Evolutionary conservation across 1,284 basidiomycete genomes (phyloP), one percentile per base, ranked within the genome.

Genomic region (Boletus sp.): DNA sequence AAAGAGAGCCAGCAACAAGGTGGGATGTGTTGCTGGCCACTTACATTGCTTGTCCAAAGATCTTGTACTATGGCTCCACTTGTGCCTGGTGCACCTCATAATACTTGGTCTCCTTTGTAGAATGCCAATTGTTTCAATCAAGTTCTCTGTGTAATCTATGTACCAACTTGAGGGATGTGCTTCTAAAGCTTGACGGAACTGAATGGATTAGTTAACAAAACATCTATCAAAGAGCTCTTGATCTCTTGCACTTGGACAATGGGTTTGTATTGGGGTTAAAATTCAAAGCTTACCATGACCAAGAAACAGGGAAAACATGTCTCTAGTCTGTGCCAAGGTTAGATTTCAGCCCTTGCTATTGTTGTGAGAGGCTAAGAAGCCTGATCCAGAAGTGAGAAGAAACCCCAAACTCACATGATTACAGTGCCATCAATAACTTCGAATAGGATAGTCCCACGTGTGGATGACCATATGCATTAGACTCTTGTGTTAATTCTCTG

Each of bases 261-360:
- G 9, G 81, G 71, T 55, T 83, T 81, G 8, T 83, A 74, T 68
- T 85, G 84, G 11, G 83, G 6, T 79, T 74, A 11, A 74, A 67
- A 63, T 84, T 61, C 30, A 82, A 63, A 14, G 78, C 75, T 52
- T 64, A 80, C 84, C 85, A 68, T 86, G 83, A 16, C 85, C 84
- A 53, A 84, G 83, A 57, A 85, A 81, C 52, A 87, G 67, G 65
- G 80, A 86, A n/a, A n/a, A n/a, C 3, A 84, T 70, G 58, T 86
- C 85, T 14, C 83, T 83, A 56, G 84, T 80, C 83, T 85, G 30
- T 53, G 37, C 21, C 33, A 30, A 30, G 8, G 30, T 38, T 28
- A 30, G 25, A 6, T 21, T n/a, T 67, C 17, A 35, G 31, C 38
- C 25, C 9, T 13, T 13, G 27, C 6, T 31, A 27, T 17, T 21